Base-by-base conservation (phyloP, 306 rosid genomes). In the Fagus crenata region DNA sequence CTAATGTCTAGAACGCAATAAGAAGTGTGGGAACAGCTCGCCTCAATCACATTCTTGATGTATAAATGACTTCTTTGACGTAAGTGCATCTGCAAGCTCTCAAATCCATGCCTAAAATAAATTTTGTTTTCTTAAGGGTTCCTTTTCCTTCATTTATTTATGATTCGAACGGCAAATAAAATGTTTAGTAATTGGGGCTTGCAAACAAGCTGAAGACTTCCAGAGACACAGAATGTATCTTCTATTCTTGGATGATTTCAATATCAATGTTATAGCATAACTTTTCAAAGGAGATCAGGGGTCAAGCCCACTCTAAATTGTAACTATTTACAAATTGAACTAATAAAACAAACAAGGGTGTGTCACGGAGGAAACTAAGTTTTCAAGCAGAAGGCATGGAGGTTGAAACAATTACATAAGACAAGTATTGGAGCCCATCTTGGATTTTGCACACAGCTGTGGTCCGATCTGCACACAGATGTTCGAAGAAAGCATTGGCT, bases 391-490 rank as follows among this genome's bases (percentile, higher is more conserved):
- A 84, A 71, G 86, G 90, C 90, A 89, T 83, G 3, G 97, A 92
- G 80, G 92, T 88, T 49, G 98, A 88, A 75, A 95, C 75, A 64
- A 90, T 89, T 18, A 95, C 87, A 69, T 87, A 80, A 3, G 96
- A 85, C 79, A 95, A 85, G 89, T 83, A 90, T 78, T 89, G 92
- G 71, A n/a, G n/a, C n/a, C n/a, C n/a, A n/a, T n/a, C n/a, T n/a
- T n/a, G n/a, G n/a, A n/a, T n/a, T n/a, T n/a, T n/a, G n/a, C n/a
- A n/a, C n/a, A n/a, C n/a, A n/a, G n/a, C n/a, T n/a, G n/a, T n/a
- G n/a, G n/a, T n/a, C n/a, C n/a, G n/a, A n/a, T n/a, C n/a, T n/a
- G n/a, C n/a, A n/a, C n/a, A n/a, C n/a, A n/a, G n/a, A n/a, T n/a
- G n/a, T n/a, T n/a, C n/a, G n/a, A n/a, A n/a, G n/a, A n/a, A n/a